Percentiles rank a stretch among this genome's conserved stretches.
phyloP scores from a whole-genome alignment of 345 rosid species.

The Camelina laxa region DNA sequence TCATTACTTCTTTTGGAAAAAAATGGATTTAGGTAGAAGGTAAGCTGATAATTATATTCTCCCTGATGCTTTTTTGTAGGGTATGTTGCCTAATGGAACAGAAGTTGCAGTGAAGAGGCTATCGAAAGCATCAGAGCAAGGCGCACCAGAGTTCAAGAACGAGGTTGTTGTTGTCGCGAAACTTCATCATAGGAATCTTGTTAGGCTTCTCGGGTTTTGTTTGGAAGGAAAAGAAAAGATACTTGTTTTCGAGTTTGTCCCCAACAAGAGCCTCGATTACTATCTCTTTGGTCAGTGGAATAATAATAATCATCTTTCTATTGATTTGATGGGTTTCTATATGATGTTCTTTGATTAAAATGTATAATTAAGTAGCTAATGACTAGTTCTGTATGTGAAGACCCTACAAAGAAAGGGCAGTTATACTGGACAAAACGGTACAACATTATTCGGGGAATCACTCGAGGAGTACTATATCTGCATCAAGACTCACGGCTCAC shows the following conservation, averaged over 20 bases:
- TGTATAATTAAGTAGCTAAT: background rate
- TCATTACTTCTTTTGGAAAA: background rate
- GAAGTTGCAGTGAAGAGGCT: constrained; percentile 6
- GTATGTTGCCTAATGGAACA: background rate
- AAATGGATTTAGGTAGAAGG: background rate
- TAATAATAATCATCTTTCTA: background rate
- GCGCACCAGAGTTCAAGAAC: background rate
- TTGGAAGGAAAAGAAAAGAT: background rate
- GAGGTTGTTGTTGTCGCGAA: background rate
- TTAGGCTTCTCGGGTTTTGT: background rate
- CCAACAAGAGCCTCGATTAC: background rate
- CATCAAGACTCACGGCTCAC: constrained; percentile 34
- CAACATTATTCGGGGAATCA: constrained; percentile 18
- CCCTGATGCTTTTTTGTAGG: background rate
- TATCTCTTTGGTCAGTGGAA: background rate
- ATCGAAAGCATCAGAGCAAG: background rate
- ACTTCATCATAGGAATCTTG: constrained; percentile 11
- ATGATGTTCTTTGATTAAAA: background rate
- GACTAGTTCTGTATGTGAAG: constrained; percentile 27
- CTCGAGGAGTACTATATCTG: constrained; percentile 31
- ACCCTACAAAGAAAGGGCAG: constrained; percentile 19
- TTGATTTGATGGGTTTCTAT: background rate
- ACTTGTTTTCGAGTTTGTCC: background rate
- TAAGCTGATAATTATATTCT: background rate
- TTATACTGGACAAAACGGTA: constrained; percentile 19